These are phyloP conservation scores for Tetrahymena borealis DNA, from an alignment of 73 alveolate genomes.

Conservation along the genomic window DNA sequence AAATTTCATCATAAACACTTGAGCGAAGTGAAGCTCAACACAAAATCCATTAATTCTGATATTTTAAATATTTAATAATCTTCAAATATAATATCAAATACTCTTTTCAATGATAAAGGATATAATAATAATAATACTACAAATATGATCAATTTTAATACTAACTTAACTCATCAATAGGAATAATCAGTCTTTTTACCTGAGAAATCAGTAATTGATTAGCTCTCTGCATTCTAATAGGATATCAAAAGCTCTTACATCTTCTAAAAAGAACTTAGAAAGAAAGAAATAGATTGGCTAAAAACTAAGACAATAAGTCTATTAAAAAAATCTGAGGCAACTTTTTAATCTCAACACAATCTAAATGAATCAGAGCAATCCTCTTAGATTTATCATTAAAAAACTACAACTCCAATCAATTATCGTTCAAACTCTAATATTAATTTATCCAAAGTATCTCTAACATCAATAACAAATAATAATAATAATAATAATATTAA, in stretches of 20 bases:
- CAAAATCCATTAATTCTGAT: neutral
- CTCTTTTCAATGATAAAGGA: neutral
- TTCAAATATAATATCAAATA: neutral
- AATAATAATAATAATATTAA: too few species aligned
- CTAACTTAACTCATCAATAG: too few species aligned
- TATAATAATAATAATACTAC: too few species aligned
- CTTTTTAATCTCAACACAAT: neutral
- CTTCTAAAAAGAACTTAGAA: neutral
- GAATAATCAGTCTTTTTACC: neutral
- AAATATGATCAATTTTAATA: too few species aligned
- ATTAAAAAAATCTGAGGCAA: neutral
- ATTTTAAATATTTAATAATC: neutral
- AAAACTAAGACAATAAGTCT: neutral
- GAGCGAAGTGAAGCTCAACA: neutral
- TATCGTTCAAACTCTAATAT: neutral
- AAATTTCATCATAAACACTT: neutral
- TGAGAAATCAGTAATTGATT: neutral
- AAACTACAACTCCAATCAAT: neutral
- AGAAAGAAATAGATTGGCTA: neutral
- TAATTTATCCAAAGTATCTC: neutral
- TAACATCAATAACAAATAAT: neutral
- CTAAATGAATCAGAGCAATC: neutral
- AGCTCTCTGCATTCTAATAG: neutral
- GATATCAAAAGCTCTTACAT: neutral
- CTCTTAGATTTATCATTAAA: neutral